Base-by-base conservation (phyloP, 2,329 filamentous ascomycete species). In the Aspergillus latus region DNA sequence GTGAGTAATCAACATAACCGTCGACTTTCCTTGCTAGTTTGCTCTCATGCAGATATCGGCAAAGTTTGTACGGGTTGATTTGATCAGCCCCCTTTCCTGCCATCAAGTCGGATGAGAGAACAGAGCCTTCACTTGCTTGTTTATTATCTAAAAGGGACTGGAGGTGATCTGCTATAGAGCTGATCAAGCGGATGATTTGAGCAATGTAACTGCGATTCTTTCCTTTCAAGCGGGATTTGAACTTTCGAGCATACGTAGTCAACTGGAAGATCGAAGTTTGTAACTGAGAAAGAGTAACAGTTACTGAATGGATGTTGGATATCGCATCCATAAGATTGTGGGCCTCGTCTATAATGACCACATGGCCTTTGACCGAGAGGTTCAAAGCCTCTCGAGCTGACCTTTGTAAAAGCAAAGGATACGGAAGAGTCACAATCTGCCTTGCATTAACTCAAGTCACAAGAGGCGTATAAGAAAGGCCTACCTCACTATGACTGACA, bases 311-410 rank as follows among this genome's bases (percentile, higher is more conserved):
- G 34, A 96, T 94, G 45, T 87, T 88, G 13, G 90, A 84, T 45
- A 99, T 90, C 0, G 93, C 92, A 71, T 97, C 92, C 88, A 97
- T 96, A 51, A 99, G 84, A 68, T 99, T 99, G 71, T 99, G 94
- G 0, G 94, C 94, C 77, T 99, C 94, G 64, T 99, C 94, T 47
- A 99, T 90, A 28, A 99, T 89, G n/a, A 99, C 86, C 0, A 99
- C 81, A 67, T 96, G 94, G 4, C 87, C 86, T 65, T 95, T 92
- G 7, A 99, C 75, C 26, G 88, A 93, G 43, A 99, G 86, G 0
- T 89, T 88, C 0, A 99, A 80, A 0, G 94, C 92, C 59, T 97
- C 92, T 48, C 94, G 82, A 0, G 94, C 92, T 3, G 86, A 89
- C 65, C 87, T 89, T 67, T 97, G 94, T 2, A 99, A 78, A 0